Percentiles rank a stretch among this genome's conserved stretches.
phyloP scores from a whole-genome alignment of 2,329 filamentous ascomycete species.

The Huntiella abstrusa region DNA sequence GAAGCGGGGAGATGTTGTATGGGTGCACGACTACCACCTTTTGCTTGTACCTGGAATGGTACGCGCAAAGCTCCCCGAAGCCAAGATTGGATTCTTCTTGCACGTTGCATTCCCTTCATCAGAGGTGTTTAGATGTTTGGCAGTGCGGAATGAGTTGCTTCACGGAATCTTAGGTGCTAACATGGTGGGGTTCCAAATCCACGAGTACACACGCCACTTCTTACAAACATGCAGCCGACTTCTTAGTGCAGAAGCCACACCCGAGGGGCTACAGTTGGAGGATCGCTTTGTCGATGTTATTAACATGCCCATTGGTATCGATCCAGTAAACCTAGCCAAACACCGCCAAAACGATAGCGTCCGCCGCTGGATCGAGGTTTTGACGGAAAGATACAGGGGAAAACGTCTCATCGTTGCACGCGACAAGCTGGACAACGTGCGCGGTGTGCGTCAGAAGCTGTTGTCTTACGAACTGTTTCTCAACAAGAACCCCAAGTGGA shows the following conservation, averaged over 20 bases:
- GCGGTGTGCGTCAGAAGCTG: constrained; percentile 84
- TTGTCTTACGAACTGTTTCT: constrained; percentile 84
- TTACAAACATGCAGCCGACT: constrained; percentile 87
- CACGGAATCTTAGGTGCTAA: constrained; percentile 89
- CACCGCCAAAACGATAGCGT: constrained; percentile 58
- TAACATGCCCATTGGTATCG: constrained; percentile 75
- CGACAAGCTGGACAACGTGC: constrained; percentile 84
- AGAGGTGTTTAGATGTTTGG: constrained; percentile 83
- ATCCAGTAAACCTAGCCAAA: constrained; percentile 54
- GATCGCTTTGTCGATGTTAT: constrained; percentile 84
- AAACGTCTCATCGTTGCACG: constrained; percentile 84
- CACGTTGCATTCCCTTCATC: constrained; percentile 93
- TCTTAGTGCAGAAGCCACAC: constrained; percentile 73
- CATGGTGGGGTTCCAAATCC: constrained; percentile 80
- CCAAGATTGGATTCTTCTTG: constrained; percentile 89
- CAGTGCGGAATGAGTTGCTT: constrained; percentile 68
- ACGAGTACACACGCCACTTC: constrained; percentile 86
- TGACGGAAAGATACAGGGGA: constrained; percentile 67
- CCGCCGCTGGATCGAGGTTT: constrained; percentile 55
- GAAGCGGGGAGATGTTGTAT: constrained; percentile 83
- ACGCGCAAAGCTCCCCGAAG: constrained; percentile 74
- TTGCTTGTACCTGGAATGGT: constrained; percentile 79
- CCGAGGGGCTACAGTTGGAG: constrained; percentile 74
- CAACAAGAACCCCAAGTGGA: constrained; percentile 82
- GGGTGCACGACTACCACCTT: constrained; percentile 92